Base-by-base conservation (phyloP, 441 rosid genomes). In the Oxalis stricta region DNA sequence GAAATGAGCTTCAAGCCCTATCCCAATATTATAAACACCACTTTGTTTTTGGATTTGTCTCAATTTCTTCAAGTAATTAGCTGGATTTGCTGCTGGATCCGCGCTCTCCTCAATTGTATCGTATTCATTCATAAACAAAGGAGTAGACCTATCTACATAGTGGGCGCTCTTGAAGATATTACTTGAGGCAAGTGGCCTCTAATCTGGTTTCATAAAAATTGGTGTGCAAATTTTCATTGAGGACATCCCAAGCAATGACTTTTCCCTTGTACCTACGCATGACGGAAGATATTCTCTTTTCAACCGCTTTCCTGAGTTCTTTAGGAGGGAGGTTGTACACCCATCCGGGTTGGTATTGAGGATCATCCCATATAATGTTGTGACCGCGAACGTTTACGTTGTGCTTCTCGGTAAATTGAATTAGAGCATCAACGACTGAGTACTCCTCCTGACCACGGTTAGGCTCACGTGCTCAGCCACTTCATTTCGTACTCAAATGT, bases 1-100 rank as follows among this genome's bases (percentile, higher is more conserved):
- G 21, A 88, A 88, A 66, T 82, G 97, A 3, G 71, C 57, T 48
- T 84, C 87, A 0, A 84, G 63, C 10, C 97, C 94, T 9, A 82
- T 82, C 9, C 74, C 94, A 46, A 73, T 5, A 10, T 61, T 41
- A 0, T 32, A 11, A 5, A 57, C 53, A 15, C 63, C 76, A 5
- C 59, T 61, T 29, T 28, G 60, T 7, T 11, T 7, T 22, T 33
- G 50, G 38, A 88, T 81, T 13, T 55, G 35, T 33, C 31, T 65
- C 35, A 88, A 52, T 66, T 67, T 88, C 1, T 56, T 5, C 2
- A 73, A 41, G 55, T 75, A 88, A 35, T 45, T 66, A 8, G 68
- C 63, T 0, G 87, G 83, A 2, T 66, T 13, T 6, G 73, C 20
- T 10, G n/a, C 19, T 12, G 6, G 17, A 44, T 79, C 95, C 17